phyloP scores from a whole-genome alignment of 257 asterid genomes.

The Scutellaria galericulata region DNA sequence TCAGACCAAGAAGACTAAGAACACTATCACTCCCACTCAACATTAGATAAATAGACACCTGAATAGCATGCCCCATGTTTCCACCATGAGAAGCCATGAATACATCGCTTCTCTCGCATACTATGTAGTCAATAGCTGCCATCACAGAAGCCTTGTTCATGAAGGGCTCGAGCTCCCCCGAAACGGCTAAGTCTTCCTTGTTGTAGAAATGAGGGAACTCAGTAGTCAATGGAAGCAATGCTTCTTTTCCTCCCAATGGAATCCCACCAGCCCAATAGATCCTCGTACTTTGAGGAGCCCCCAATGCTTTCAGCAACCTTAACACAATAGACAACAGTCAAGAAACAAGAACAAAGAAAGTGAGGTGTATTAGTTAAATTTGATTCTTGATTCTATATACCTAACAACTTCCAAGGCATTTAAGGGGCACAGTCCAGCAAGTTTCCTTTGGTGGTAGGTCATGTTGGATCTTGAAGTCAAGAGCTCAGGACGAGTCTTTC shows the following conservation, averaged over 20 bases:
- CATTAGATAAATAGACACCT: slow-evolving; percentile 50
- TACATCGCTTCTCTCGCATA: slow-evolving; percentile 81
- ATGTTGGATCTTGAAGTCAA: slow-evolving; percentile 84
- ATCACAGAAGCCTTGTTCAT: slow-evolving; percentile 68
- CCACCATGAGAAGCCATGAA: slow-evolving; percentile 99
- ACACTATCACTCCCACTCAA: too few relatives aligned
- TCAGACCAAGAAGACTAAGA: too few relatives aligned
- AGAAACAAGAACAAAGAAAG: neutral
- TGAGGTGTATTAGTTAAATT: neutral
- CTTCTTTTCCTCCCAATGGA: slow-evolving; percentile 88
- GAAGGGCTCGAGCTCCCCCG: slow-evolving; percentile 85
- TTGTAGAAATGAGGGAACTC: slow-evolving; percentile 80
- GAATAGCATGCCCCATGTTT: slow-evolving; percentile 94
- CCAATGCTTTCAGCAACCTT: slow-evolving; percentile 89
- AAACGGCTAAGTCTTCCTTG: slow-evolving; percentile 82
- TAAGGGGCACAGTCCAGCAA: slow-evolving; percentile 89
- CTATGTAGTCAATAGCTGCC: slow-evolving; percentile 93
- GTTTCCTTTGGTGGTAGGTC: slow-evolving; percentile 80
- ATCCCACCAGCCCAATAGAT: slow-evolving; percentile 95
- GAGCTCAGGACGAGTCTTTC: slow-evolving; percentile 67
- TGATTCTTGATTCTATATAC: slow-evolving; percentile 34
- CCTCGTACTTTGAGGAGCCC: slow-evolving; percentile 74
- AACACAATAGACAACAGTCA: slow-evolving; percentile 2
- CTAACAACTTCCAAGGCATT: slow-evolving; percentile 80
- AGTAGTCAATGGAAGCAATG: slow-evolving; percentile 63